These are phyloP conservation scores for Ophiostoma sp. DNA, from an alignment of 2,329 filamentous ascomycete genomes.

Conservation along the genomic window DNA sequence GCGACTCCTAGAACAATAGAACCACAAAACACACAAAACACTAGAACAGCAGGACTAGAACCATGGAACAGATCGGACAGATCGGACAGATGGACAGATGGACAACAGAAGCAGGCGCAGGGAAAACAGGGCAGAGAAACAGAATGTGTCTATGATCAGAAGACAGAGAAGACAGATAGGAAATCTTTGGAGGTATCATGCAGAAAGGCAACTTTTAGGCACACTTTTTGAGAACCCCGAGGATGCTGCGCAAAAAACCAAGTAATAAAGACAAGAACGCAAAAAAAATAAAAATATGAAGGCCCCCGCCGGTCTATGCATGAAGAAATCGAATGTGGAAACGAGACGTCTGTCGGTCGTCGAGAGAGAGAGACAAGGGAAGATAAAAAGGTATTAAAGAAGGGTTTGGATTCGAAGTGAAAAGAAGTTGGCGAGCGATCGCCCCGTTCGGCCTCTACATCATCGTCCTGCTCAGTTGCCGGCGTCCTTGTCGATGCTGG, in stretches of 20 bases:
- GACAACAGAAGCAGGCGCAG: background rate
- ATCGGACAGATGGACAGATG: no score
- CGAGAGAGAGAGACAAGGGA: conserved; percentile 36
- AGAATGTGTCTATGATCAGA: conserved; percentile 20
- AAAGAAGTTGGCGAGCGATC: conserved; percentile 27
- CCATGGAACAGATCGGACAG: background rate
- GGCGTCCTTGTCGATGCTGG: conserved; percentile 46
- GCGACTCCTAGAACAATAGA: background rate
- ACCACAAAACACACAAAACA: background rate
- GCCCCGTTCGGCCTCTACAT: conserved; percentile 44
- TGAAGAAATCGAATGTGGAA: conserved; percentile 18
- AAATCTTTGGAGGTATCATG: conserved; percentile 45
- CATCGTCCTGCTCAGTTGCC: conserved; percentile 35
- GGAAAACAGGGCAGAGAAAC: conserved; percentile 6
- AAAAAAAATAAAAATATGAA: conserved; percentile 28
- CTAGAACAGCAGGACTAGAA: background rate
- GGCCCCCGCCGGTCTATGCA: conserved; percentile 42
- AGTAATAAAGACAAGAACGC: conserved; percentile 2
- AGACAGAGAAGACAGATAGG: conserved; percentile 16
- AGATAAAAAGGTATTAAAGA: conserved; percentile 21
- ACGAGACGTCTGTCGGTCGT: conserved; percentile 8
- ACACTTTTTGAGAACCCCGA: conserved; percentile 40
- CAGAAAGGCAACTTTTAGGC: conserved; percentile 43
- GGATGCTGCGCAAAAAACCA: conserved; percentile 22
- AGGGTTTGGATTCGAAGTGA: conserved; percentile 26